Conservation (phyloP, 1,284 basidiomycete genomes). For the Mycena sp. region DNA sequence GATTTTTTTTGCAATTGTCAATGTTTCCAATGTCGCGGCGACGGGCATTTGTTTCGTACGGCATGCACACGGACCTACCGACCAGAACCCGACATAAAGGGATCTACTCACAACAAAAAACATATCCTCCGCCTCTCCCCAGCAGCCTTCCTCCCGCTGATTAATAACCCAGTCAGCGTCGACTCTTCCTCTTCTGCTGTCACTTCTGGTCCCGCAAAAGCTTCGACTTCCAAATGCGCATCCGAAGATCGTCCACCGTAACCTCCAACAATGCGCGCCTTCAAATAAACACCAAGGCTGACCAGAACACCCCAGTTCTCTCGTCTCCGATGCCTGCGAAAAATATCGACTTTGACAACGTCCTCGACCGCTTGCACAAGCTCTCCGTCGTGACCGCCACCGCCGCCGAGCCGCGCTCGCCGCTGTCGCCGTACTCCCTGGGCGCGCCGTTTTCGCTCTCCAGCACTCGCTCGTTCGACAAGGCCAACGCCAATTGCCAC, state of each 20-base stretch:
- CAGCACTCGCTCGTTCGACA: constrained; percentile 36
- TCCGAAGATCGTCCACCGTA: not conserved
- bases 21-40: constrained; percentile 5
- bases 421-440: constrained; percentile 25
- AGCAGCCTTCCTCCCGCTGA: not conserved
- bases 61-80: not conserved
- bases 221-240: not conserved
- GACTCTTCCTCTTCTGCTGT: not conserved
- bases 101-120: not conserved
- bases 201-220: not conserved
- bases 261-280: not conserved
- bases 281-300: not conserved
- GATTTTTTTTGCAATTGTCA: not conserved
- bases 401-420: constrained; percentile 25
- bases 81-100: not conserved
- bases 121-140: not conserved
- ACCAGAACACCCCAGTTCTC: constrained; percentile 11
- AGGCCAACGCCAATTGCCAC: constrained; percentile 39
- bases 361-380: constrained; percentile 35
- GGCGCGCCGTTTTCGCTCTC: constrained; percentile 39
- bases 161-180: constrained; percentile 1
- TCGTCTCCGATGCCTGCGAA: not conserved
- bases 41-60: constrained; percentile 1
- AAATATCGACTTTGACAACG: constrained; percentile 30
- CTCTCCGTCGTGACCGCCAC: constrained; percentile 35